Conservation (phyloP, 257 asterid species). For the Ajuga chamaepitys region DNA sequence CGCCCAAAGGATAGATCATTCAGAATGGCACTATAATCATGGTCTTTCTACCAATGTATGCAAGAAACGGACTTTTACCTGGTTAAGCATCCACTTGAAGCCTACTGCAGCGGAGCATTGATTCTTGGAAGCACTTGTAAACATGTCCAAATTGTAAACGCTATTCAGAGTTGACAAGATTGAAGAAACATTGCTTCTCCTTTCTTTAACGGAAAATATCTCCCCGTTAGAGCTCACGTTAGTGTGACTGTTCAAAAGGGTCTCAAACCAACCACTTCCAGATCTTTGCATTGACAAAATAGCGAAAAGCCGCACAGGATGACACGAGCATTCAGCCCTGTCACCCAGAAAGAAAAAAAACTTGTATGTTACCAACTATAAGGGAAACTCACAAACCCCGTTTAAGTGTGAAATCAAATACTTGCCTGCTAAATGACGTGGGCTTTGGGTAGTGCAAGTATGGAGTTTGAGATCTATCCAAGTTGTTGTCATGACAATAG, state of each 20-base stretch:
- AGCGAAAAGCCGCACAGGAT: slow-evolving; percentile 66
- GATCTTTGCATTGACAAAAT: slow-evolving; percentile 80
- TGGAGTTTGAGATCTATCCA: slow-evolving; percentile 45
- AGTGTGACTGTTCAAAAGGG: slow-evolving; percentile 65
- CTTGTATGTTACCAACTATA: background rate
- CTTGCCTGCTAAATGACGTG: slow-evolving; percentile 59
- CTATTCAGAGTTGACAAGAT: slow-evolving; percentile 44
- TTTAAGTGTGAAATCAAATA: too few relatives aligned
- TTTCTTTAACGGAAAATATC: slow-evolving; percentile 50
- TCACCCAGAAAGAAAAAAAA: background rate
- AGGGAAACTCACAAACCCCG: background rate
- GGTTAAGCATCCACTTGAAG: slow-evolving; percentile 91
- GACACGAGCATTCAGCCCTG: slow-evolving; percentile 79
- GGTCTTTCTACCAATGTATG: too few relatives aligned
- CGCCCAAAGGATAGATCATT: background rate
- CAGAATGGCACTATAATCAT: too few relatives aligned
- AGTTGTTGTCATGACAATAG: slow-evolving; percentile 21
- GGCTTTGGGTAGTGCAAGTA: slow-evolving; percentile 68
- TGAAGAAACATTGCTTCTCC: slow-evolving; percentile 56
- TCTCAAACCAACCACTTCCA: too few relatives aligned
- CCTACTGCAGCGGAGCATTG: slow-evolving; percentile 83
- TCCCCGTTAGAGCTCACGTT: slow-evolving; percentile 84
- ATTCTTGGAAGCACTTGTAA: slow-evolving; percentile 77
- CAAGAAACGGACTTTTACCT: slow-evolving; percentile 48
- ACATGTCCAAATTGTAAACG: slow-evolving; percentile 71